Percentiles rank a stretch among this genome's conserved stretches.
Evolutionary conservation across 768 basidiomycete species (phyloP).

Genomic region (Cystofilobasidium ferigula): DNA sequence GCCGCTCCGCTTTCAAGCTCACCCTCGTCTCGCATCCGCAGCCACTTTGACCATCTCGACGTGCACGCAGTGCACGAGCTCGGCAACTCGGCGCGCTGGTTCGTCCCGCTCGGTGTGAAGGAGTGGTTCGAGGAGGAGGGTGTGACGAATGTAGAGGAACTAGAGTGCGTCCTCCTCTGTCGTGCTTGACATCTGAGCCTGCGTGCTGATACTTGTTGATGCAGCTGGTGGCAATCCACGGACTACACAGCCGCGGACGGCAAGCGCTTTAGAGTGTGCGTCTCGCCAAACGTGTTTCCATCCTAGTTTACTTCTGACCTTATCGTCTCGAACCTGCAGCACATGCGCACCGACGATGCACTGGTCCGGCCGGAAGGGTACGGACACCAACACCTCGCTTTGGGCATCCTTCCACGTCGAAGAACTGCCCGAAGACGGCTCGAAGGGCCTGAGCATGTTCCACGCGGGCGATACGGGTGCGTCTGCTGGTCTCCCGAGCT

Average conservation of each 20-base stretch:
- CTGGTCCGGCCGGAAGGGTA: constrained; percentile 30
- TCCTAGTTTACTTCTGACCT: too few species aligned
- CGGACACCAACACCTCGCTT: constrained; percentile 37
- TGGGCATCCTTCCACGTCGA: constrained; percentile 36
- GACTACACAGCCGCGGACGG: constrained; percentile 28
- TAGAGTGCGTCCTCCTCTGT: constrained; percentile 33
- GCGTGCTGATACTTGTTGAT: background rate
- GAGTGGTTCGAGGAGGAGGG: constrained; percentile 32
- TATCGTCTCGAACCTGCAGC: too few species aligned
- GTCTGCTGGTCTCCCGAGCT: constrained; percentile 1
- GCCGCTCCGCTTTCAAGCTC: background rate
- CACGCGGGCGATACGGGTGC: constrained; percentile 37
- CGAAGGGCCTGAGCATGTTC: constrained; percentile 26
- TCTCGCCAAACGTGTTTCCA: too few species aligned
- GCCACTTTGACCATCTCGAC: constrained; percentile 39
- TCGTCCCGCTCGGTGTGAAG: constrained; percentile 36
- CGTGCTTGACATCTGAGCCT: background rate
- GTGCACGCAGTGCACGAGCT: constrained; percentile 33
- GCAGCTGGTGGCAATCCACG: constrained; percentile 37
- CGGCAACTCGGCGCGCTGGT: constrained; percentile 36
- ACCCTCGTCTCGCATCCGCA: constrained; percentile 9
- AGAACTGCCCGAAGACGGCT: constrained; percentile 4
- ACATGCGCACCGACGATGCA: constrained; percentile 33
- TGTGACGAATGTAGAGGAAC: constrained; percentile 32
- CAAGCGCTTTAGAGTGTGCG: constrained; percentile 30